Evolutionary conservation across 2,329 filamentous ascomycete species (phyloP).

Genomic region (Cadophora sp.): DNA sequence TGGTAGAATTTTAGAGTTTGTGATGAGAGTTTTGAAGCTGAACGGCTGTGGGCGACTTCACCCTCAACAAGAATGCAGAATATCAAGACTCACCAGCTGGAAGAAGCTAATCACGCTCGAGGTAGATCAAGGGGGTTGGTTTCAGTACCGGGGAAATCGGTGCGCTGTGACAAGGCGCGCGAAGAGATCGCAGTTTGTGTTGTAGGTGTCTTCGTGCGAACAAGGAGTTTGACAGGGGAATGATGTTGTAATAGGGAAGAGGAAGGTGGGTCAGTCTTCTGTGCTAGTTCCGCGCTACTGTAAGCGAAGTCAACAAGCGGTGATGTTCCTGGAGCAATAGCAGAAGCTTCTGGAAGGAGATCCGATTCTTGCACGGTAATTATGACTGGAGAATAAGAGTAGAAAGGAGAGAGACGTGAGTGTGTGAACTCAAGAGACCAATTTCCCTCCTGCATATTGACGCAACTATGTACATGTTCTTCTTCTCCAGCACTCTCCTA

Average conservation of each 20-base stretch:
- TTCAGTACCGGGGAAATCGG: background rate
- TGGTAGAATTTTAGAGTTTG: background rate
- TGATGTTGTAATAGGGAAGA: background rate
- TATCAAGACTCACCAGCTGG: background rate
- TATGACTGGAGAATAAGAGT: too few species aligned
- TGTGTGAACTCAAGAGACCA: too few species aligned
- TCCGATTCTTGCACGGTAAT: too few species aligned
- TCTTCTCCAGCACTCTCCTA: background rate
- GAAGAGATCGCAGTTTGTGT: background rate
- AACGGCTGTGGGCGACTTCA: background rate
- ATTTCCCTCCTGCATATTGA: background rate
- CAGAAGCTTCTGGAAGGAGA: background rate
- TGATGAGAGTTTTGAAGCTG: background rate
- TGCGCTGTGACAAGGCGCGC: background rate
- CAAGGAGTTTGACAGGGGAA: background rate
- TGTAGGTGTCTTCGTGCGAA: background rate
- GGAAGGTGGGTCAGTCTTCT: background rate
- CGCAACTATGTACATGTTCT: background rate
- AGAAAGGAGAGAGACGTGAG: too few species aligned
- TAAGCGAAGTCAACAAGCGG: slow-evolving; percentile 2
- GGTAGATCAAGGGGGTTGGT: background rate
- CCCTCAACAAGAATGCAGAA: background rate
- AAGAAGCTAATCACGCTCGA: background rate
- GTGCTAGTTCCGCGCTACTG: background rate
- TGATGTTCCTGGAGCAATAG: background rate